Evolutionary conservation across 2,329 filamentous ascomycete genomes (phyloP), one percentile per base, ranked within the genome.

Genomic region (Pseudopithomyces chartarum): DNA sequence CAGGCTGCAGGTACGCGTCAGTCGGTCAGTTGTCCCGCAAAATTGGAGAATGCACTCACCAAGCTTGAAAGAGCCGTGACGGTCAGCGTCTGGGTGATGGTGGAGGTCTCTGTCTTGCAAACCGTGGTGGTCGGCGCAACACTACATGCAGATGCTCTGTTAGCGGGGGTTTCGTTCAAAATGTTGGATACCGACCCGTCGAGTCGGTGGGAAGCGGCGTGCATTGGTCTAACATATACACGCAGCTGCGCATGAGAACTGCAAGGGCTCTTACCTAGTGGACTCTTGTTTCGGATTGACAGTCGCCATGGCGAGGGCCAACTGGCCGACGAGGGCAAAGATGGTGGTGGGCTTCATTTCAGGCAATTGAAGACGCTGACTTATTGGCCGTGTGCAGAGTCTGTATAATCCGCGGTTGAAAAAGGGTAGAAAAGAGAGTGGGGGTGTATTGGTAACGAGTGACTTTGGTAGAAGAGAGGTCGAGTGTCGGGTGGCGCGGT

Each of bases 141-240:
- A 17, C 26, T 34, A 17, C 12, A 43, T 6, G 17, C 15, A 34
- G 29, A 10, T n/a, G 34, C 20, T n/a, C 19, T 38, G 17, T 54
- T 33, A 45, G 52, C 34, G 3, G n/a, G 13, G n/a, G 13, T 1
- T 32, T 19, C 36, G 20, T 34, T 32, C 29, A 40, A 6, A 42
- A 17, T 8, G n/a, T 15, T 12, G 15, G 33, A 12, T 45, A 40
- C 19, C n/a, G 11, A 32, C 40, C n/a, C 36, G 43, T 52, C 23
- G 33, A 26, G 26, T 44, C 36, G 17, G 22, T n/a, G 15, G 49
- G 40, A 6, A 52, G 40, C 20, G 17, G 2, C 29, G 45, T 42
- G 51, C 60, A 64, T 60, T 61, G 66, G n/a, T 54, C 46, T 7
- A 33, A 34, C 17, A 56, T 47, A 13, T 47, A 46, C 20, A 22